Base-by-base conservation (phyloP, 208 protist genomes). In the Leishmania tropica region DNA sequence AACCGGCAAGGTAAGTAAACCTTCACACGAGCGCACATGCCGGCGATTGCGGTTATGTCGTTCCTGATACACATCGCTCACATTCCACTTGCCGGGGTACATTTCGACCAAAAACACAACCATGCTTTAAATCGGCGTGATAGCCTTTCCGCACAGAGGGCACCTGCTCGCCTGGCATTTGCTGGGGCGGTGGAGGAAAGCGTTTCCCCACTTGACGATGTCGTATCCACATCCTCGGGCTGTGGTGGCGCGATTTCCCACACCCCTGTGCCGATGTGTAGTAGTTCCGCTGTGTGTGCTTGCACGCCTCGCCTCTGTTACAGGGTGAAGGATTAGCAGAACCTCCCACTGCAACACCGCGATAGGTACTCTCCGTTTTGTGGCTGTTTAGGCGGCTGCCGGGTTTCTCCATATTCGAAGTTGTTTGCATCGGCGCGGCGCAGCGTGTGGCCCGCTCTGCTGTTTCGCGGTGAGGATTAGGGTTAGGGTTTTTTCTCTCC, bases 381-480 rank as follows among this genome's bases (percentile, higher is more conserved):
- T 48, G 10, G 5, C 8, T 48, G 0, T 11, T 48, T 48, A 48
- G 0, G 0, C 45, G 5, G 0, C 45, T 48, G 45, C 45, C 13
- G 10, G 0, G 0, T 48, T 48, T 48, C 0, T 48, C 10, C 0
- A 0, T 2, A 48, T 48, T 13, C 10, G 8, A 13, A 48, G 45
- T 48, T 48, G 0, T 48, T 48, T 48, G 45, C 45, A 1, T 48
- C 10, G 45, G 10, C 1, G 10, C 45, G 0, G 45, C 10, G 45
- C 10, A 0, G 45, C 10, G 10, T 48, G 45, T 13, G 10, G 42
- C 3, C 42, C 42, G 42, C 42, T 45, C 42, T 45, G 10, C 0
- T 13, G 8, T 48, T 11, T 1, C 10, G 0, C 45, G 0, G 45
- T 1, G 0, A 47, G n/a, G n/a, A n/a, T n/a, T n/a, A 0, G 45